These are phyloP conservation scores for Colletotrichum sp. DNA, from an alignment of 2,329 filamentous ascomycete species.

Conservation along the genomic window DNA sequence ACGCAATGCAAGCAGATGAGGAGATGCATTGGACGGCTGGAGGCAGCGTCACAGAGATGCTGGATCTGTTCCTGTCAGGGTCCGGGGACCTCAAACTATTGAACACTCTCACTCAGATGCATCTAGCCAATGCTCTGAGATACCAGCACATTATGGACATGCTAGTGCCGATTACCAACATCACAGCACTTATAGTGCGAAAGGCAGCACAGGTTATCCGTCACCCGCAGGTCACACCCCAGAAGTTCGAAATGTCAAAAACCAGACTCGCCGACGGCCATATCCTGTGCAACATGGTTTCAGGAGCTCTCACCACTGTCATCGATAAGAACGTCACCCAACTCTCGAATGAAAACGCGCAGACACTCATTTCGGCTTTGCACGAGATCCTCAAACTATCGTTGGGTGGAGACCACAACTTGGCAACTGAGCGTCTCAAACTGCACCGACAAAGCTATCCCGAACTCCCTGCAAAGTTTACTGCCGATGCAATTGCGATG, in stretches of 20 bases:
- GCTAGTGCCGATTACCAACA: conserved; percentile 40
- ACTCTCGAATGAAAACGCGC: conserved; percentile 50
- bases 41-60: conserved; percentile 34
- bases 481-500: conserved; percentile 56
- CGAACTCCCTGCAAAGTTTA: conserved; percentile 39
- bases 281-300: conserved; percentile 46
- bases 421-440: conserved; percentile 36
- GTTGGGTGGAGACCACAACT: conserved; percentile 40
- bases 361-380: conserved; percentile 42
- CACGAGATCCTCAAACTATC: conserved; percentile 47
- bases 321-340: conserved; percentile 62
- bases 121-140: conserved; percentile 44
- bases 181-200: conserved; percentile 36
- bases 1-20: conserved; percentile 14
- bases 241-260: conserved; percentile 28
- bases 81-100: conserved; percentile 49
- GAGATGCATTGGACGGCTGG: conserved; percentile 31
- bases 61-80: conserved; percentile 44
- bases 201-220: conserved; percentile 29
- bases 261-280: conserved; percentile 44
- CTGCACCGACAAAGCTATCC: conserved; percentile 39
- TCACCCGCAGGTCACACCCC: neutral
- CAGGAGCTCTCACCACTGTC: conserved; percentile 45
- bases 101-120: conserved; percentile 43
- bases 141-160: conserved; percentile 53